Percentiles rank a stretch among this genome's conserved stretches.
Conservation (phyloP, 768 basidiomycete genomes). For the Daedalea quercina region DNA sequence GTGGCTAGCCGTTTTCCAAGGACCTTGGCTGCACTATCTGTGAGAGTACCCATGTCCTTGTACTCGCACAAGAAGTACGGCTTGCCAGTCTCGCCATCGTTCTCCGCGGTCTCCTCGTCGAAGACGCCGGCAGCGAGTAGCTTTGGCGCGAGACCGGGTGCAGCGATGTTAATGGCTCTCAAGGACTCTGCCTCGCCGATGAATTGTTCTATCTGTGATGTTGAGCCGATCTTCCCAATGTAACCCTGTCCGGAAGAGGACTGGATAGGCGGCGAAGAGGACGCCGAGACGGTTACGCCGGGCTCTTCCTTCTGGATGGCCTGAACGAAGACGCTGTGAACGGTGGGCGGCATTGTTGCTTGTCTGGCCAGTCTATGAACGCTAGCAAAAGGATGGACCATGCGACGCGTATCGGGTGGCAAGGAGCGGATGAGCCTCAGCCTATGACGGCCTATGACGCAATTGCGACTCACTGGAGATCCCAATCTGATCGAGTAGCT, state of each 20-base stretch:
- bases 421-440: background rate
- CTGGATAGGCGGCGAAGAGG: constrained; percentile 35
- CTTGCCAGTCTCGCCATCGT: constrained; percentile 25
- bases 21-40: constrained; percentile 34
- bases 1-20: constrained; percentile 59
- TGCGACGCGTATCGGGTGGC: background rate
- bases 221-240: constrained; percentile 53
- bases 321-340: constrained; percentile 29
- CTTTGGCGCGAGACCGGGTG: constrained; percentile 58
- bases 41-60: constrained; percentile 49
- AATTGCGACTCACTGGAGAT: background rate
- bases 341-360: constrained; percentile 2
- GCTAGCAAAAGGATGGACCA: background rate
- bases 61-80: constrained; percentile 75
- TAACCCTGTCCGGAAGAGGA: constrained; percentile 56
- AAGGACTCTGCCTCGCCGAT: constrained; percentile 65
- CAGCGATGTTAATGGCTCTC: constrained; percentile 52
- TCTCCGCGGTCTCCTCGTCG: constrained; percentile 18
- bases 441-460: background rate
- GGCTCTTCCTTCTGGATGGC: constrained; percentile 45
- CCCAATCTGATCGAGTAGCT: background rate
- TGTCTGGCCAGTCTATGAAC: background rate
- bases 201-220: constrained; percentile 56
- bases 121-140: constrained; percentile 44
- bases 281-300: constrained; percentile 37